Conservation (phyloP, 2,329 filamentous ascomycete species). For the Aspergillus fijiensis region DNA sequence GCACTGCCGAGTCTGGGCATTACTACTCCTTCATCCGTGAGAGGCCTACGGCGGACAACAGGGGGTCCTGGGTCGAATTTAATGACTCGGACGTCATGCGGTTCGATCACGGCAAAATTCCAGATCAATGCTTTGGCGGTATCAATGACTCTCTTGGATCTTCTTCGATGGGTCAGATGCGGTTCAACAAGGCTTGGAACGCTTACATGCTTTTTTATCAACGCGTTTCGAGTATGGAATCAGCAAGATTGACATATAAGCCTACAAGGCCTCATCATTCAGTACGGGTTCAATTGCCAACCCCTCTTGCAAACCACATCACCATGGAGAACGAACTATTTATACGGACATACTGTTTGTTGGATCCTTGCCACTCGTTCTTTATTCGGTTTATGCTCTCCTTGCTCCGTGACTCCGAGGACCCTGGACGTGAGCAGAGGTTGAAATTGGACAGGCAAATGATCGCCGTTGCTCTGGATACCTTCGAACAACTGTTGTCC, state of each 20-base stretch:
- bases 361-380: slow-evolving; percentile 67
- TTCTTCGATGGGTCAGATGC: slow-evolving; percentile 45
- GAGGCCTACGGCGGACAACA: slow-evolving; percentile 56
- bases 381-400: slow-evolving; percentile 66
- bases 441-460: slow-evolving; percentile 47
- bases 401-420: slow-evolving; percentile 53
- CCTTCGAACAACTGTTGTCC: slow-evolving; percentile 73
- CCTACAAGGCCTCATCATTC: slow-evolving; percentile 49
- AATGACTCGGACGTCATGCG: slow-evolving; percentile 81
- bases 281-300: slow-evolving; percentile 48
- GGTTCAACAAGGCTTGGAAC: slow-evolving; percentile 70
- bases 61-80: slow-evolving; percentile 77
- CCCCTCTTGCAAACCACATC: slow-evolving; percentile 56
- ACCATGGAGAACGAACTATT: slow-evolving; percentile 69
- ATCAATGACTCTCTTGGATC: slow-evolving; percentile 55
- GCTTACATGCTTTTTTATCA: slow-evolving; percentile 99
- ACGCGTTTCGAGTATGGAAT: slow-evolving; percentile 65
- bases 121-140: slow-evolving; percentile 78
- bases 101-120: slow-evolving; percentile 74
- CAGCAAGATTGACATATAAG: slow-evolving; percentile 52
- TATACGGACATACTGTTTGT: slow-evolving; percentile 74
- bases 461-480: slow-evolving; percentile 50
- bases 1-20: slow-evolving; percentile 89
- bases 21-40: slow-evolving; percentile 96
- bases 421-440: slow-evolving; percentile 51